Conservation (phyloP, 2,329 filamentous ascomycete genomes). For the Colletotrichum cereale region DNA sequence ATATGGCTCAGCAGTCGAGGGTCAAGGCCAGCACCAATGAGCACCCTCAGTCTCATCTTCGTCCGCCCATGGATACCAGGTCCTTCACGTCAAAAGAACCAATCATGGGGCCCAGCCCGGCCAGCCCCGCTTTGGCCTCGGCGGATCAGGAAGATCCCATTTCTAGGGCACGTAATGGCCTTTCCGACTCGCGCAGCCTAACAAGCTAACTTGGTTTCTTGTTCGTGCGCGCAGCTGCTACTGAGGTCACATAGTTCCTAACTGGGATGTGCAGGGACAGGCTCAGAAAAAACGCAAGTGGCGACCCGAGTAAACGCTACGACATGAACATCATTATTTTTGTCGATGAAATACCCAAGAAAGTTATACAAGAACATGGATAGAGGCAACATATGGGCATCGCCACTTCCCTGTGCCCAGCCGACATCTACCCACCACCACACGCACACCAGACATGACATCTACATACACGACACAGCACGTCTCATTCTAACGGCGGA, state of each 20-base stretch:
- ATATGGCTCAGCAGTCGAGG: slow-evolving; percentile 64
- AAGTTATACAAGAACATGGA: slow-evolving; percentile 23
- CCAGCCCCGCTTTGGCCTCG: slow-evolving; percentile 73
- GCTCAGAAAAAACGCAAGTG: slow-evolving; percentile 43
- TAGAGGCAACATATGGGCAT: slow-evolving; percentile 21
- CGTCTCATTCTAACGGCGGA: slow-evolving; percentile 20
- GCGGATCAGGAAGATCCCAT: slow-evolving; percentile 71
- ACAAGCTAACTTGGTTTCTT: slow-evolving; percentile 51
- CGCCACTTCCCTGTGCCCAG: slow-evolving; percentile 4
- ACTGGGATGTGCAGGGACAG: slow-evolving; percentile 42
- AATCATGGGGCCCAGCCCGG: slow-evolving; percentile 64
- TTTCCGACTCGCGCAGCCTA: slow-evolving; percentile 55
- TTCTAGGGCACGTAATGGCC: slow-evolving; percentile 62
- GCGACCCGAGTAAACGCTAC: slow-evolving; percentile 37
- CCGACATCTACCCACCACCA: slow-evolving; percentile 12
- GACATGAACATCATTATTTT: slow-evolving; percentile 30
- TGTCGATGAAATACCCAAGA: slow-evolving; percentile 38
- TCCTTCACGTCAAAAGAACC: slow-evolving; percentile 78
- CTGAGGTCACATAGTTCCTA: slow-evolving; percentile 43
- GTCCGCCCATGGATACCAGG: slow-evolving; percentile 65
- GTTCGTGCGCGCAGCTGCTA: slow-evolving; percentile 39
- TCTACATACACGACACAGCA: slow-evolving; percentile 15
- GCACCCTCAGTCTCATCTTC: slow-evolving; percentile 51
- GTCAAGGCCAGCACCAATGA: slow-evolving; percentile 59
- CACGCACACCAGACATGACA: background rate